phyloP scores from a whole-genome alignment of 1,284 basidiomycete genomes.

The Albatrellus sp. region DNA sequence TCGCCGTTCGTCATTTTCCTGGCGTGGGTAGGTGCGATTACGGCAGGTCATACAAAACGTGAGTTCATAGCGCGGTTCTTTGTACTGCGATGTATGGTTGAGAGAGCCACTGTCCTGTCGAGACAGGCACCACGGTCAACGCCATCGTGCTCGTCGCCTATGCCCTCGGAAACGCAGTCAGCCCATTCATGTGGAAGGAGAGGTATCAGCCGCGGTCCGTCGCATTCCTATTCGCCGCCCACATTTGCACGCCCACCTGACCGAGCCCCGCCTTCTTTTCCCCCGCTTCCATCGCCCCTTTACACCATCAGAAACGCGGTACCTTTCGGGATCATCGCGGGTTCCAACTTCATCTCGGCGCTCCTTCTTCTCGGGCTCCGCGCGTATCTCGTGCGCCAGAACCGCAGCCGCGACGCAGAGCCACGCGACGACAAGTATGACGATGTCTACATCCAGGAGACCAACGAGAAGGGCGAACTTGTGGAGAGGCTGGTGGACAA shows the following conservation, averaged over 20 bases:
- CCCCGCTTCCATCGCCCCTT: neutral
- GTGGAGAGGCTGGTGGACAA: slow-evolving; percentile 49
- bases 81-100: no score
- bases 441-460: slow-evolving; percentile 48
- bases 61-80: slow-evolving; percentile 9
- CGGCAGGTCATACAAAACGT: slow-evolving; percentile 66
- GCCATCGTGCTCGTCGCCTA: slow-evolving; percentile 62
- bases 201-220: slow-evolving; percentile 49
- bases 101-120: slow-evolving; percentile 12
- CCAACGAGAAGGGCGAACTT: slow-evolving; percentile 32
- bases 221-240: neutral
- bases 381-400: slow-evolving; percentile 45
- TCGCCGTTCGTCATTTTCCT: slow-evolving; percentile 60
- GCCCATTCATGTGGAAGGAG: slow-evolving; percentile 64
- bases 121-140: slow-evolving; percentile 35
- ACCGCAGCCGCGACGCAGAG: slow-evolving; percentile 38
- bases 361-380: slow-evolving; percentile 39
- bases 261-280: neutral
- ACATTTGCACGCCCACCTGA: neutral
- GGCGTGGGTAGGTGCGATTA: slow-evolving; percentile 57
- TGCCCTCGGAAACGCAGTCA: slow-evolving; percentile 56
- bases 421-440: slow-evolving; percentile 38
- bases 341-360: slow-evolving; percentile 40
- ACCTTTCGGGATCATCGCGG: slow-evolving; percentile 53
- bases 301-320: slow-evolving; percentile 34